Evolutionary conservation across 2,329 filamentous ascomycete species (phyloP).

Genomic region (Pseudocercospora fijiensis): DNA sequence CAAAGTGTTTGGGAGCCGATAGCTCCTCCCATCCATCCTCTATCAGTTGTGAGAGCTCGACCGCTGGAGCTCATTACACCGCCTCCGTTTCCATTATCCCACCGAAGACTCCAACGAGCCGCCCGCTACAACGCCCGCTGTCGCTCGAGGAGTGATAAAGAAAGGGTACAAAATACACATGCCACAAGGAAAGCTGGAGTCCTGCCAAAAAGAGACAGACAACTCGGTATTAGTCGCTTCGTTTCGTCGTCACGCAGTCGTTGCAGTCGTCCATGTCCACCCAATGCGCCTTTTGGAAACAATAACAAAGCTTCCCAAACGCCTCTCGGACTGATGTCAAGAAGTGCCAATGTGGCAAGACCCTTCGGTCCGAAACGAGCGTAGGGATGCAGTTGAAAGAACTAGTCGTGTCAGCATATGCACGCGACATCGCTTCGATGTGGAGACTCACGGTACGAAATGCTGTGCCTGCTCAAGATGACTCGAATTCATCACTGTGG

Average conservation of each 20-base stretch:
- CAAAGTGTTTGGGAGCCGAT: conserved; percentile 10
- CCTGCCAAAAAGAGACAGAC: conserved; percentile 17
- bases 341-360: conserved; percentile 18
- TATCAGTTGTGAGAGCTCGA: conserved; percentile 12
- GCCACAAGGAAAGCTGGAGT: conserved; percentile 26
- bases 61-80: conserved; percentile 15
- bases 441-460: conserved; percentile 12
- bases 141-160: conserved; percentile 17
- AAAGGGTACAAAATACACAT: conserved; percentile 21
- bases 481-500: conserved; percentile 1
- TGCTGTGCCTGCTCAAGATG: conserved; percentile 4
- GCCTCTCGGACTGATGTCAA: conserved; percentile 18
- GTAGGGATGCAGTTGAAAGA: conserved; percentile 22
- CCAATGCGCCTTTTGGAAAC: conserved; percentile 22
- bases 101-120: conserved; percentile 17
- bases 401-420: conserved; percentile 8
- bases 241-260: conserved; percentile 28
- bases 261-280: conserved; percentile 27
- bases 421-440: not conserved
- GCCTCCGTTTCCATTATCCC: conserved; percentile 14
- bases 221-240: conserved; percentile 26
- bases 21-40: conserved; percentile 15
- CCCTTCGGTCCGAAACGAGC: conserved; percentile 19
- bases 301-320: conserved; percentile 17
- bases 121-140: conserved; percentile 11